These are phyloP conservation scores for Nannizziopsis arthrosporioides DNA, from an alignment of 2,329 filamentous ascomycete species.

Conservation along the genomic window DNA sequence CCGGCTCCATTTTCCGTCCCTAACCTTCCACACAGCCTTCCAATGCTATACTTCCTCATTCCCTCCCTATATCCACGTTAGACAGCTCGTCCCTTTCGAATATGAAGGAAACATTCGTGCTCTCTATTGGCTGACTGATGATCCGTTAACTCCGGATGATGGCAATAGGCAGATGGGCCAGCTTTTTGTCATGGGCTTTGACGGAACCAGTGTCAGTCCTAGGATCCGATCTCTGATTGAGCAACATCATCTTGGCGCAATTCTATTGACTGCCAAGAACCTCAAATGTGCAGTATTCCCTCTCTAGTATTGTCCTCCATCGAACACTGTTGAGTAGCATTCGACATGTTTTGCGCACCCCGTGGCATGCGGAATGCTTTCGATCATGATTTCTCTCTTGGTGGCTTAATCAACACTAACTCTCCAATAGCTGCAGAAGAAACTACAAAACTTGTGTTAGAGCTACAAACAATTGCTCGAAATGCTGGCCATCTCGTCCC, in stretches of 20 bases:
- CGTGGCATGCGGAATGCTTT: not conserved
- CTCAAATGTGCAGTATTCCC: conserved; percentile 44
- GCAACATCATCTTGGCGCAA: conserved; percentile 69
- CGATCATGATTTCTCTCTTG: not conserved
- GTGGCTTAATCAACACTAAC: conserved; percentile 20
- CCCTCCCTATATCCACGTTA: not conserved
- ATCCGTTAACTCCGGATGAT: conserved; percentile 64
- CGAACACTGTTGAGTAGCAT: too few relatives aligned
- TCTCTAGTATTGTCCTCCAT: conserved; percentile 5
- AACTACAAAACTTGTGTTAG: conserved; percentile 74
- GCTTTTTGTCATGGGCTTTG: conserved; percentile 57
- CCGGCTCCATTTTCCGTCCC: not conserved
- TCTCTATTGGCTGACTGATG: conserved; percentile 23
- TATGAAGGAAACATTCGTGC: too few relatives aligned
- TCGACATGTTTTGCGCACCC: not conserved
- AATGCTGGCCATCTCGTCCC: conserved; percentile 83
- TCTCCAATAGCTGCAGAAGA: conserved; percentile 65
- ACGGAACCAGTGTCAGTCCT: conserved; percentile 51
- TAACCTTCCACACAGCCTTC: not conserved
- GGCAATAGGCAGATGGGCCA: conserved; percentile 41
- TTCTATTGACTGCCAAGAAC: conserved; percentile 56
- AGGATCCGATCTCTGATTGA: conserved; percentile 53
- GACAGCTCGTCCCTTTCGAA: not conserved
- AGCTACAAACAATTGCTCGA: conserved; percentile 83
- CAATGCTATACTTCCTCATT: not conserved